These are phyloP conservation scores for Trichoderma sp. DNA, from an alignment of 2,329 filamentous ascomycete species.

Conservation along the genomic window DNA sequence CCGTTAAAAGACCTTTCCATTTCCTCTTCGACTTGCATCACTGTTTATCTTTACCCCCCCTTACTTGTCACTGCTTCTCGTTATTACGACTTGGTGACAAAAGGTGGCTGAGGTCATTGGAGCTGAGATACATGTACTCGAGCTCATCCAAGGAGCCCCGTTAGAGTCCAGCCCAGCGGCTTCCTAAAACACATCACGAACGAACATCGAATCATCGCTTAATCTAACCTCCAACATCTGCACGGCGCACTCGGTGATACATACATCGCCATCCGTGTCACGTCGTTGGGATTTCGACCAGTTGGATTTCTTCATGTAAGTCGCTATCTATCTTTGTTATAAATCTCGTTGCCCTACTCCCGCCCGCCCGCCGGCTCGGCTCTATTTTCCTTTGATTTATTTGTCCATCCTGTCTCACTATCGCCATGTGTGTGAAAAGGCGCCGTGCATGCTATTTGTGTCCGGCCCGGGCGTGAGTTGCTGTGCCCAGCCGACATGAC, in stretches of 20 bases:
- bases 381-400: neutral
- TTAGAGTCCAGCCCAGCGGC: neutral
- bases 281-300: neutral
- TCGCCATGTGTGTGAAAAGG: slow-evolving; percentile 3
- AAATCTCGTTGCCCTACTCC: neutral
- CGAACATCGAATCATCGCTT: slow-evolving; percentile 10
- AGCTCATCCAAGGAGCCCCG: neutral
- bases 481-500: neutral
- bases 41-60: neutral
- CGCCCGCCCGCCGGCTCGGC: neutral
- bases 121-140: neutral
- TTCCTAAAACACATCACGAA: neutral
- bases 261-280: slow-evolving; percentile 3
- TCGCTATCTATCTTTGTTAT: neutral
- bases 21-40: neutral
- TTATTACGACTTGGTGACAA: neutral
- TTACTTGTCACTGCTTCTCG: neutral
- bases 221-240: slow-evolving; percentile 12
- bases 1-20: neutral
- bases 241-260: neutral
- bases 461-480: neutral
- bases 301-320: slow-evolving; percentile 15
- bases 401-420: neutral
- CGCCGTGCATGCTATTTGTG: neutral
- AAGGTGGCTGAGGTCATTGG: neutral